Evolutionary conservation across 202 grass and related monocot species (phyloP), one percentile per base, ranked within the genome.

Genomic region (Schoenoplectus triqueter): DNA sequence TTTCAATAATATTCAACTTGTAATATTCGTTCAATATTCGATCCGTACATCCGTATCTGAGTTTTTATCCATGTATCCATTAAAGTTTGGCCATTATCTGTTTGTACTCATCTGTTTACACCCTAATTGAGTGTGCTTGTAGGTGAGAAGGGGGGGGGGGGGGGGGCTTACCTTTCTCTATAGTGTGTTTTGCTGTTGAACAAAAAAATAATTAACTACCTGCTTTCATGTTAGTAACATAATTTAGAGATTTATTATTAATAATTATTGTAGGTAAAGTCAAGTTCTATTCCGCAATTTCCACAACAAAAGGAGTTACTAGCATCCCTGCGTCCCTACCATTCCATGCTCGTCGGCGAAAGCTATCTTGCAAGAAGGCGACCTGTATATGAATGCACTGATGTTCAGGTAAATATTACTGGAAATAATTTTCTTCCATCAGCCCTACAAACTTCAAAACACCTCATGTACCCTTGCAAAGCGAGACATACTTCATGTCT

Each of bases 291-390:
- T 69, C 93, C 93, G 2, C 92, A 97, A 86, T 72, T 99, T 80
- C 93, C 97, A 0, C 97, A 92, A 74, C 89, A 94, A 72, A 94
- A 74, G 73, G 93, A 99, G 81, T 88, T 99, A 73, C 85, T 99
- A 82, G 88, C 93, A 73, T 81, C 92, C 41, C 80, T 99, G 70
- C 90, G 97, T 9, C 93, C 93, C 0, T 99, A 97, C 80, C 93
- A 99, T 88, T 93, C 97, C 54, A 99, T 79, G 87, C 97, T 99
- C 73, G 97, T 99, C 42, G 97, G 97, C 19, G 97, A 99, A 89
- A 99, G 97, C 89, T 99, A 85, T 84, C 91, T 99, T 49, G 97
- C 97, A 86, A 94, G 89, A 85, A 99, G 89, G 70, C 92, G 97
- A 4, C 92, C 92, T 0, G 89, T 97, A 80, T 99, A 99, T 22